Base-by-base conservation (phyloP, 805 yeast species). In the Debaryomyces maramus region DNA sequence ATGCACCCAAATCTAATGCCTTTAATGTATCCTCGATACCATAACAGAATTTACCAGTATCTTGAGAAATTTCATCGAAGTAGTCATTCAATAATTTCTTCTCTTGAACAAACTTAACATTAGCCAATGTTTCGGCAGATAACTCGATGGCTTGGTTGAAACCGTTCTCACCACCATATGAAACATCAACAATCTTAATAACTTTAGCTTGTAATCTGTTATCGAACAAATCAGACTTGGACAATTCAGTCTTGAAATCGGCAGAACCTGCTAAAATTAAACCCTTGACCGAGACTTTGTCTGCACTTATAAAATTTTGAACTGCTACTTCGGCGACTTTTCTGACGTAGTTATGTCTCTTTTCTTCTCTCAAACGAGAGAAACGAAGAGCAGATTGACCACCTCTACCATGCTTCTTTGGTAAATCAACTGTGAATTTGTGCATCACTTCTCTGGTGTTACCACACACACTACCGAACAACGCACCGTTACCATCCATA, bases 341-440 rank as follows among this genome's bases (percentile, higher is more conserved):
- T 71, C 99, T 81, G 46, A 93, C 95, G 71, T 93, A 93, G 67
- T 93, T 93, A 69, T 93, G 99, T 75, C 99, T 88, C 67, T 93
- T 93, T 71, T 93, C 99, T 56, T 93, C 99, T 79, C 99, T 86
- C 67, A 93, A 78, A 78, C 99, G 90, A 18, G 97, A 84, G 76
- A 93, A 93, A 88, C 99, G 98, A 54, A 93, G 64, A 32, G 99
- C 99, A 47, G 99, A 93, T 75, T 93, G 99, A 85, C 99, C 99
- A 86, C 99, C 99, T 79, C 99, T 86, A 60, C 99, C 99, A 77
- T 93, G 99, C 88, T 93, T 93, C 76, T 93, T 93, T 56, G 99
- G 99, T 56, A 93, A 76, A 67, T 93, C 99, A 41, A 93, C 99
- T 2, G 74, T 85, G 70, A 93, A 93, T 69, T 93, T 93, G 69